Conservation (phyloP, 148 eudicot genomes). For the Euryodendron excelsum region DNA sequence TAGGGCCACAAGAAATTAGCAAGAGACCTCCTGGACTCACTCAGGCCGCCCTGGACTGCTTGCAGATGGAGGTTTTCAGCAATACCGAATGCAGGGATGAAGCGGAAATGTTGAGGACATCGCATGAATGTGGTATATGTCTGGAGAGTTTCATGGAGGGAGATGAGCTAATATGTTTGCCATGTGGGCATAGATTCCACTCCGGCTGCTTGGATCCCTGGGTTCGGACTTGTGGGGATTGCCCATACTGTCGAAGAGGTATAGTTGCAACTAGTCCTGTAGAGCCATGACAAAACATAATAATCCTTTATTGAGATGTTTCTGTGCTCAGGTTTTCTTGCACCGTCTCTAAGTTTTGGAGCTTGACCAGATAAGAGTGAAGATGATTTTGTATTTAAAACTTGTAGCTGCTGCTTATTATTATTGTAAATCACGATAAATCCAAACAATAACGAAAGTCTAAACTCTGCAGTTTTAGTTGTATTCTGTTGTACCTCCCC, state of each 20-base stretch:
- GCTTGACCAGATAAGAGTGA: neutral
- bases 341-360: neutral
- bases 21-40: slow-evolving; percentile 60
- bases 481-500: too few species aligned
- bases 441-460: too few species aligned
- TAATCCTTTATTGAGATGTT: neutral
- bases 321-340: neutral
- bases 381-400: neutral
- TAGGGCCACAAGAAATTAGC: slow-evolving; percentile 27
- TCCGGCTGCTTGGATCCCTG: slow-evolving; percentile 70
- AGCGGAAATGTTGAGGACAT: slow-evolving; percentile 22
- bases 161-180: slow-evolving; percentile 52
- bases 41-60: slow-evolving; percentile 37
- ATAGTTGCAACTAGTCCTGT: slow-evolving; percentile 20
- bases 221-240: slow-evolving; percentile 72
- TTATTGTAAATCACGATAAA: too few species aligned
- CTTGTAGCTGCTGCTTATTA: too few species aligned
- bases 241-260: slow-evolving; percentile 70
- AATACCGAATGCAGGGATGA: slow-evolving; percentile 12
- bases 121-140: slow-evolving; percentile 77
- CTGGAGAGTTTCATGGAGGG: slow-evolving; percentile 76
- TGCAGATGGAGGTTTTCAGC: slow-evolving; percentile 49
- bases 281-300: neutral
- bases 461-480: too few species aligned
- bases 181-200: slow-evolving; percentile 73